Base-by-base conservation (phyloP, 2,329 filamentous ascomycete species). In the Stemphylium lycopersici region DNA sequence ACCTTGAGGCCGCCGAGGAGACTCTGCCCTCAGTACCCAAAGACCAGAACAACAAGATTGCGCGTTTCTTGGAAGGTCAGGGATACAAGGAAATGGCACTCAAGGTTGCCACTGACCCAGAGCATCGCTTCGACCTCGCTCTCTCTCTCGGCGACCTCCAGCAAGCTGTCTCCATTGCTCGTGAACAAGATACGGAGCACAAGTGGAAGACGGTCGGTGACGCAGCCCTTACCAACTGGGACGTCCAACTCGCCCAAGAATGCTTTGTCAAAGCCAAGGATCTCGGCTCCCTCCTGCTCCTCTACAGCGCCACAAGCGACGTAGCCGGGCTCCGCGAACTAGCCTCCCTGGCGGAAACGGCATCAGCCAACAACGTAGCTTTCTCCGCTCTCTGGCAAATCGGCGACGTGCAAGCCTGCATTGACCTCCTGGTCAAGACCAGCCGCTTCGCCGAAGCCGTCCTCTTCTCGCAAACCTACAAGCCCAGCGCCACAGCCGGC, bases 151-250 rank as follows among this genome's bases (percentile, higher is more conserved):
- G 89, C 67, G 89, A 95, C 60, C 85, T 98, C 12, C 85, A 93
- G 36, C 90, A 93, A 69, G 93, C 93, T 0, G 83, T 96, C 3
- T 87, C 92, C 56, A 86, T 98, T 45, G 93, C 95, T 6, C 84
- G 87, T 36, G 83, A 90, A 73, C 90, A 91, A 10, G 89, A 97
- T 61, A 90, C 87, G 1, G 95, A 98, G 74, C 93, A 98, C 79
- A 96, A 96, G 78, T 99, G 95, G 95, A 98, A 98, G 83, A 93
- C 87, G 3, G 91, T 99, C 4, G 95, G 95, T 56, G 95, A 99
- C 67, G 90, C 93, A 1, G 95, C 95, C 1, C 84, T 99, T 36
- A 79, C 87, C 8, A 88, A 81, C 1, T 99, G 93, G 95, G 88
- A 99, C 68, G 83, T 99, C 31, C 82, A 84, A 4, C 85, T 98